Evolutionary conservation across 2,329 filamentous ascomycete species (phyloP), one percentile per base, ranked within the genome.

Genomic region (Cercospora citrullina): DNA sequence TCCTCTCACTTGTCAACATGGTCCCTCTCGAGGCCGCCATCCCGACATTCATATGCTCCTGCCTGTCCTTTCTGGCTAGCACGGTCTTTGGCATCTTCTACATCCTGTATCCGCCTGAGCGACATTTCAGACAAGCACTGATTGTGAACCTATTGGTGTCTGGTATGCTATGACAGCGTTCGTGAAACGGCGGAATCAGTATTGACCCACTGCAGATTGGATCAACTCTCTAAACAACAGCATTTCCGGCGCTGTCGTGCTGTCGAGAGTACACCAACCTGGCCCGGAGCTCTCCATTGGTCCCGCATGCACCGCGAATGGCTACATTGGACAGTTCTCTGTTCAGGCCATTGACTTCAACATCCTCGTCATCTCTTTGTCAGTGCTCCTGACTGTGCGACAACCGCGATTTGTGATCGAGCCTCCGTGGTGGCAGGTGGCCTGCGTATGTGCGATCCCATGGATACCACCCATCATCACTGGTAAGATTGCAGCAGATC

Each of bases 291-390:
- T 81, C 16, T 51, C 65, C 6, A 67, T 75, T 8, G 78, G 79
- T 12, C 14, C 72, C 0, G 78, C 77, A 3, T 84, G 82, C 69
- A 76, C 75, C 8, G 65, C 79, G 18, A 84, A 84, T 70, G 83
- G 81, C 39, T 82, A 80, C 74, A 68, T 83, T 42, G 81, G 81
- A 26, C 83, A 84, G 64, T 75, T 83, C 57, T 82, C 80, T 2
- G 82, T 83, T 12, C 82, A 84, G 72, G 76, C 75, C 5, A 73
- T 75, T 59, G 77, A 77, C 67, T 78, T 83, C 67, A 80, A 79
- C 31, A 81, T 84, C 63, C 75, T 84, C 14, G 79, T 81, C 39
- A 84, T 84, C 28, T 77, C 81, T 12, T 75, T 84, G 18, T 76
- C 80, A 1, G 82, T 81, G 4, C 75, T 83, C 10, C 75, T 81